A percentile compares a stretch with the other conserved stretches of the same genome.
Conservation (phyloP, 805 yeast genomes). For the Barnettozyma sucrosica region DNA sequence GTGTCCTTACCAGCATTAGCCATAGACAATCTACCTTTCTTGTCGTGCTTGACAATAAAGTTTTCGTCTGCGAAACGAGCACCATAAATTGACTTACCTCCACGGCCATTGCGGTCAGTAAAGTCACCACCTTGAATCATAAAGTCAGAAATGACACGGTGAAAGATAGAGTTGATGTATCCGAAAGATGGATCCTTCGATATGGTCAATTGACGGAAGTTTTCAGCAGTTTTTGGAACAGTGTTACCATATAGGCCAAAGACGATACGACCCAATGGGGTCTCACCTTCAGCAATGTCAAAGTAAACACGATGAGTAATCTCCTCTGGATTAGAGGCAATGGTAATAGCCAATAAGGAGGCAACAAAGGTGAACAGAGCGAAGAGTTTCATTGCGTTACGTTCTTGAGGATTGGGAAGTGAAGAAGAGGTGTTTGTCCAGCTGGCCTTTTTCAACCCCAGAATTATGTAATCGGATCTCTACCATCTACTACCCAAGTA, state of each 20-base stretch:
- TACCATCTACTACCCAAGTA: not conserved
- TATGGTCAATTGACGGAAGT: conserved; percentile 73
- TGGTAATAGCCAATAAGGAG: conserved; percentile 13
- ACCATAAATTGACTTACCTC: conserved; percentile 81
- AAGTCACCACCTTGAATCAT: conserved; percentile 96
- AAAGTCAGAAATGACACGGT: conserved; percentile 74
- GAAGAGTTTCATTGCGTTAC: conserved; percentile 6
- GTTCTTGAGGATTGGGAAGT: conserved; percentile 5
- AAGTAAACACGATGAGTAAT: conserved; percentile 80
- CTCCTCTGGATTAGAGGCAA: conserved; percentile 21
- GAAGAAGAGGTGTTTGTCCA: not conserved
- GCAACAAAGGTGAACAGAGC: conserved; percentile 11
- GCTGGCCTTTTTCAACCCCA: not conserved
- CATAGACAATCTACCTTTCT: conserved; percentile 82
- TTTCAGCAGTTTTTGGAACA: conserved; percentile 84
- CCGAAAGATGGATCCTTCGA: conserved; percentile 69
- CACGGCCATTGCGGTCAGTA: conserved; percentile 58
- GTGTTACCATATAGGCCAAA: conserved; percentile 84
- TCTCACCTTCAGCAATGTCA: conserved; percentile 77
- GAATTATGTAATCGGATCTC: not conserved
- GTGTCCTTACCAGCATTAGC: conserved; percentile 93
- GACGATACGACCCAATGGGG: conserved; percentile 71
- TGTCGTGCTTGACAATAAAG: conserved; percentile 67
- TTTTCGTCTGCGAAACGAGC: conserved; percentile 54
- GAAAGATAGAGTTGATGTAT: conserved; percentile 59